Conservation (phyloP, 768 basidiomycete species). For the Coprinopsis strossmayeri region DNA sequence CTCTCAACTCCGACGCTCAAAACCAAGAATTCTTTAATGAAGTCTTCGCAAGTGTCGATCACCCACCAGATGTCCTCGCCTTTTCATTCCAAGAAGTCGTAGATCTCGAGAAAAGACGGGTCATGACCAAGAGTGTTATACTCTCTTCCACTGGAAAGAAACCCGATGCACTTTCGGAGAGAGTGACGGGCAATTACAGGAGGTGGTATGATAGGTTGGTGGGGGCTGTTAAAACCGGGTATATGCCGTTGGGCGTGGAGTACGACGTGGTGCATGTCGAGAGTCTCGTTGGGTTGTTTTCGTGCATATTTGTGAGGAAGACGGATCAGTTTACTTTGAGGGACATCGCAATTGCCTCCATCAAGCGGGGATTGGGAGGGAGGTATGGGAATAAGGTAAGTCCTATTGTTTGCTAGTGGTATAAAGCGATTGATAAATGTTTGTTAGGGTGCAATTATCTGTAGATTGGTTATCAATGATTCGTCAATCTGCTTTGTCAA, state of each 20-base stretch:
- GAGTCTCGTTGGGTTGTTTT: conserved; percentile 86
- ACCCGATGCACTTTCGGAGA: conserved; percentile 61
- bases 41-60: conserved; percentile 61
- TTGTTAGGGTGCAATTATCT: conserved; percentile 94
- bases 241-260: conserved; percentile 57
- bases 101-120: conserved; percentile 87
- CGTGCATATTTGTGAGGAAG: conserved; percentile 67
- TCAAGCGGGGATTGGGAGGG: conserved; percentile 91
- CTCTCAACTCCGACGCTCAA: conserved; percentile 48
- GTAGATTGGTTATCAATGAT: conserved; percentile 85
- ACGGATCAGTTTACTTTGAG: conserved; percentile 52
- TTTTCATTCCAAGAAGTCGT: conserved; percentile 97
- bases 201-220: conserved; percentile 82
- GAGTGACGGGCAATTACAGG: conserved; percentile 82
- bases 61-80: conserved; percentile 77
- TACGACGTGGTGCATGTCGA: conserved; percentile 82
- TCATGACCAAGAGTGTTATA: conserved; percentile 88
- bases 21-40: conserved; percentile 81
- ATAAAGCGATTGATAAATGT: conserved; percentile 6
- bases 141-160: conserved; percentile 68
- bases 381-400: conserved; percentile 91
- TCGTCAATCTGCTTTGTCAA: conserved; percentile 94
- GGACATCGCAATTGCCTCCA: conserved; percentile 67
- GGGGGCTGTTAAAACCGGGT: conserved; percentile 62
- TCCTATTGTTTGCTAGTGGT: neutral